Evolutionary conservation across 352 stramenopile genomes (phyloP), one percentile per base, ranked within the genome.

Genomic region (Phytophthora hibernalis): DNA sequence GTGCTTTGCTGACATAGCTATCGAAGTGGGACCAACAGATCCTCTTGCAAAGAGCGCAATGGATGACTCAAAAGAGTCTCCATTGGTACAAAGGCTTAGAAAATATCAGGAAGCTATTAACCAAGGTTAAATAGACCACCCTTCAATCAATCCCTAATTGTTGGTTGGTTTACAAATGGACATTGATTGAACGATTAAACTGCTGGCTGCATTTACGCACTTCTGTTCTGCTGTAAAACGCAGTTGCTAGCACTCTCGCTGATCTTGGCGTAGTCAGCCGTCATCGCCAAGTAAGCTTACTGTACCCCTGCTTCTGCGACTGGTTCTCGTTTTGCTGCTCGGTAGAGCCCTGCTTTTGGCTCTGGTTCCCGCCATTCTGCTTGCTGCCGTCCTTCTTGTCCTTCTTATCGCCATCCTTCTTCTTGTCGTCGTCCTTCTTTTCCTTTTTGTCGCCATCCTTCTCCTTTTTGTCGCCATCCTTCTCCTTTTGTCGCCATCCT

Each of bases 171-270:
- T 22, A 35, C 28, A 13, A 45, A 47, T 40, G n/a, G 22, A 61
- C 26, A 52, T 52, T 43, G 53, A 61, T 51, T 61, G 53, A 61
- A 33, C 49, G 53, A 61, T 51, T 61, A 38, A 61, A 33, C 49
- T 30, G 24, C 13, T 51, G 51, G 15, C 15, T 42, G 13, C 10
- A 11, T 49, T 10, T 59, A 51, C 37, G 15, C 16, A 53, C 54
- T 24, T 16, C 22, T 31, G 28, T 31, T 31, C 28, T 5, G 28
- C 1, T 21, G 30, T 38, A 38, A 38, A 38, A 38, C 13, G 28
- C 28, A 9, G 10, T 6, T 13, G 33, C 33, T 38, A 38, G 33
- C 33, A 38, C 33, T 38, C 13, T 13, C 6, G 31, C 12, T 9
- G 31, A 6, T 6, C 24, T 6, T 6, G 28, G 6, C 28, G 28